Evolutionary conservation across 208 protist species (phyloP).

Genomic region (Blastocrithidia nonstop): DNA sequence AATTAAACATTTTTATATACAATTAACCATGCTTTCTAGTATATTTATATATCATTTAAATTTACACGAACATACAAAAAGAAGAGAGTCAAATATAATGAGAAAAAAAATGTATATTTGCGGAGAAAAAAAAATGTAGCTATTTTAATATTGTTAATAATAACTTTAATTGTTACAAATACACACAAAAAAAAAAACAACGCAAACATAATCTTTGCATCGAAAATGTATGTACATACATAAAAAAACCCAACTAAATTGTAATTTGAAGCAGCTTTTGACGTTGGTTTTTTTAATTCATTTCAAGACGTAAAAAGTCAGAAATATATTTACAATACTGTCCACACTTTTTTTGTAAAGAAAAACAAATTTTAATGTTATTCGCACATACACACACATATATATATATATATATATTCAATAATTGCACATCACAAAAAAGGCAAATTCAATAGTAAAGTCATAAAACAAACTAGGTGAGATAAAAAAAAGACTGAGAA

Average conservation of each 20-base stretch:
- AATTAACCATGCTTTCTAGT: not conserved
- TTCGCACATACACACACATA: too few relatives aligned
- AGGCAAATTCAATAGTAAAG: not conserved
- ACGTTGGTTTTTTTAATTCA: constrained; percentile 2
- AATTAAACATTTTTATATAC: not conserved
- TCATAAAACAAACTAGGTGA: not conserved
- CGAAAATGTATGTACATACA: constrained; percentile 7
- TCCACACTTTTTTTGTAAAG: constrained; percentile 1
- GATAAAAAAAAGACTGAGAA: constrained; percentile 1
- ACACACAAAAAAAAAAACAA: constrained; percentile 4
- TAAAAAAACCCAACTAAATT: constrained; percentile 2
- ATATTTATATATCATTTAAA: not conserved
- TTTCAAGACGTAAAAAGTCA: too few relatives aligned
- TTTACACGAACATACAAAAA: not conserved
- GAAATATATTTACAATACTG: constrained; percentile 5
- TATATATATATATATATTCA: too few relatives aligned
- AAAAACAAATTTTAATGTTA: constrained; percentile 1
- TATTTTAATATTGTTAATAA: not conserved
- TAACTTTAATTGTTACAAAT: not conserved
- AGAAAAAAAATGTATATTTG: constrained; percentile 2
- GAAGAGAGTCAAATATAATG: constrained; percentile 3
- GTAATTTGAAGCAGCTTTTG: not conserved
- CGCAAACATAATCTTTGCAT: not conserved
- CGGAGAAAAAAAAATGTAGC: constrained; percentile 4
- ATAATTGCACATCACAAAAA: too few relatives aligned